Percentiles rank a stretch among this genome's conserved stretches.
These are phyloP conservation scores for Pulicaria dysenterica DNA, from an alignment of 129 eudicot genomes.

Conservation along the genomic window DNA sequence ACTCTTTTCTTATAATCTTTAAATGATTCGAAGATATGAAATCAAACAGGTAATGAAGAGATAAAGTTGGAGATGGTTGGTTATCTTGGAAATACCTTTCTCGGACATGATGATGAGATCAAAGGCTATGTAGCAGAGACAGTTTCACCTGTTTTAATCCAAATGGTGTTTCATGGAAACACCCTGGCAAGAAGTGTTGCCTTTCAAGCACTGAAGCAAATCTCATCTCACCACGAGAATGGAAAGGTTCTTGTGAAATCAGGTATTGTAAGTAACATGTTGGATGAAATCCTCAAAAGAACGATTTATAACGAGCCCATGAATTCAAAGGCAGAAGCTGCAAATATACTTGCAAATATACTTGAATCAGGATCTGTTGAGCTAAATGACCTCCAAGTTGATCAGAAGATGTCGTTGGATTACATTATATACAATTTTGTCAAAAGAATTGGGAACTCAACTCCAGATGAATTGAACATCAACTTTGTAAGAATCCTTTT, in stretches of 20 bases:
- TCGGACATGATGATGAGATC: constrained; percentile 53
- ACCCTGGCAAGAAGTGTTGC: constrained; percentile 49
- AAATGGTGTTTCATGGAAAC: constrained; percentile 59
- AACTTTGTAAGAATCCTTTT: constrained; percentile 56
- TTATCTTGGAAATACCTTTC: constrained; percentile 53
- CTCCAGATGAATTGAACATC: constrained; percentile 59
- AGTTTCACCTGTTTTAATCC: constrained; percentile 50
- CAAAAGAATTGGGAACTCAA: constrained; percentile 43
- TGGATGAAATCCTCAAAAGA: constrained; percentile 53
- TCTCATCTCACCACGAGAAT: constrained; percentile 51
- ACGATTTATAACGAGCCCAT: constrained; percentile 46
- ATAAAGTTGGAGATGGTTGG: constrained; percentile 64
- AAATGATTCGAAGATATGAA: constrained; percentile 1
- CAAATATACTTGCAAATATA: constrained; percentile 64
- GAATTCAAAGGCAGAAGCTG: constrained; percentile 57
- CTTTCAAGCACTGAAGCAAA: constrained; percentile 59
- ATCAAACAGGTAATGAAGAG: constrained; percentile 57
- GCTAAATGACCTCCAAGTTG: constrained; percentile 49
- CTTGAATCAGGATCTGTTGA: constrained; percentile 56
- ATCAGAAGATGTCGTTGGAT: constrained; percentile 51
- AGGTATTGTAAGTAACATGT: constrained; percentile 50
- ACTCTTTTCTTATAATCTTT: background rate
- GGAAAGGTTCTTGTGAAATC: constrained; percentile 55
- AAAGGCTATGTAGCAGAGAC: constrained; percentile 49
- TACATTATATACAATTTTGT: constrained; percentile 56